Base-by-base conservation (phyloP, 257 asterid species). In the Nicotiana otophora region DNA sequence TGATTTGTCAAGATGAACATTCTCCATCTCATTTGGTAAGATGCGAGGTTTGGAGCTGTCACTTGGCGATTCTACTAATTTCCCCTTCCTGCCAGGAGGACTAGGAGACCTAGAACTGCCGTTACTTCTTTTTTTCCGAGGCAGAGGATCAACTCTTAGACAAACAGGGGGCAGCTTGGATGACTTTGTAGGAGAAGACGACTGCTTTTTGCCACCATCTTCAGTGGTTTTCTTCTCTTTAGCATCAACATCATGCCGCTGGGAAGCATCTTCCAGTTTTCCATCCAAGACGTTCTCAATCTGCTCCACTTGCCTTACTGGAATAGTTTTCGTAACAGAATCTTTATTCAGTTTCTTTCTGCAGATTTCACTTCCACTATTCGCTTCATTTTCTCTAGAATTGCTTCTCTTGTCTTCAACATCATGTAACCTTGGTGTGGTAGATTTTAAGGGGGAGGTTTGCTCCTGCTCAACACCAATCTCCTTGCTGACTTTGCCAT, bases 111-210 rank as follows among this genome's bases (percentile, higher is more conserved):
- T 87, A 28, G 95, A 91, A 74, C 82, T 85, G 68, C 90, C 89
- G 53, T 81, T 87, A 17, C 62, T 78, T 14, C 28, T 74, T 63
- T 86, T 94, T 51, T 77, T 93, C 88, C 88, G 86, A 6, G 91
- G 93, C 86, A 92, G 62, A 2, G 97, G 94, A 84, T 92, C 98
- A 82, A 94, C 94, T 85, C 97, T 89, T 48, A 94, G 86, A 86
- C 98, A 94, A 48, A 94, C 90, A 70, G 94, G 95, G 74, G 95
- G 97, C 30, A 94, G 83, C 86, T 92, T 91, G 33, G 94, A 77
- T 46, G 96, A 72, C 83, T 89, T 91, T 3, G 83, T 69, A 1
- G 92, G 76, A 80, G 98, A 61, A 80, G 96, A 34, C 2, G 88
- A 53, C 83, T 83, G 81, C 14, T 64, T 84, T 58, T 77, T 87